Evolutionary conservation across 306 rosid species (phyloP).

Genomic region (Trifolium dubium): DNA sequence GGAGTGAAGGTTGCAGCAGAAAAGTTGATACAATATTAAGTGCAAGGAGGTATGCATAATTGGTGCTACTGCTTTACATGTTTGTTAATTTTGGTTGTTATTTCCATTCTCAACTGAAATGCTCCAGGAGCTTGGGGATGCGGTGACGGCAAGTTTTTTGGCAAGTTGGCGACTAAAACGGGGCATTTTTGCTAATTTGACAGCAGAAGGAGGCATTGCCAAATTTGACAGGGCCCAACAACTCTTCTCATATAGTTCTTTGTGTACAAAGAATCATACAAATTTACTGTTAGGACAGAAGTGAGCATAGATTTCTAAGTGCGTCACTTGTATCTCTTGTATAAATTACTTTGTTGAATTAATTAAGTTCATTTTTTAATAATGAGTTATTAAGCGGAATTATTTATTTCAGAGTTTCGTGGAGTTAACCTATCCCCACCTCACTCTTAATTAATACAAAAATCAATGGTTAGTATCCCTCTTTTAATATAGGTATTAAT

Average conservation of each 20-base stretch:
- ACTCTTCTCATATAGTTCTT: constrained; percentile 41
- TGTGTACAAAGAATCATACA: constrained; percentile 44
- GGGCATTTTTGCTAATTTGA: constrained; percentile 36
- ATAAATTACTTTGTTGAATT: neutral
- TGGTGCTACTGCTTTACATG: neutral
- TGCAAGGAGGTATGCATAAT: constrained; percentile 61
- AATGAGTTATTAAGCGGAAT: no score
- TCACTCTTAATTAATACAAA: no score
- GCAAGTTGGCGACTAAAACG: constrained; percentile 24
- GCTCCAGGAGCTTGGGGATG: constrained; percentile 72
- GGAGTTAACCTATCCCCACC: no score
- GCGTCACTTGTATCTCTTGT: constrained; percentile 42
- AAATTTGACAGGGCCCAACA: constrained; percentile 32
- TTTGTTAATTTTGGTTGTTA: constrained; percentile 24
- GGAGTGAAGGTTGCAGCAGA: constrained; percentile 46
- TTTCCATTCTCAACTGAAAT: constrained; percentile 32
- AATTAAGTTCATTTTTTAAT: no score
- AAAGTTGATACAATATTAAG: constrained; percentile 43
- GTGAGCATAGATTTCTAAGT: constrained; percentile 39
- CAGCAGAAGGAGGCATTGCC: constrained; percentile 23
- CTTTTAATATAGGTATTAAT: no score
- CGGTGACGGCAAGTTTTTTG: constrained; percentile 49
- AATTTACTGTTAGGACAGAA: constrained; percentile 33
- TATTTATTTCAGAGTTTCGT: no score
- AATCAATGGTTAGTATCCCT: no score